Evolutionary conservation across 106 monocot genomes (phyloP).

Genomic region (Amphibolis antarctica): DNA sequence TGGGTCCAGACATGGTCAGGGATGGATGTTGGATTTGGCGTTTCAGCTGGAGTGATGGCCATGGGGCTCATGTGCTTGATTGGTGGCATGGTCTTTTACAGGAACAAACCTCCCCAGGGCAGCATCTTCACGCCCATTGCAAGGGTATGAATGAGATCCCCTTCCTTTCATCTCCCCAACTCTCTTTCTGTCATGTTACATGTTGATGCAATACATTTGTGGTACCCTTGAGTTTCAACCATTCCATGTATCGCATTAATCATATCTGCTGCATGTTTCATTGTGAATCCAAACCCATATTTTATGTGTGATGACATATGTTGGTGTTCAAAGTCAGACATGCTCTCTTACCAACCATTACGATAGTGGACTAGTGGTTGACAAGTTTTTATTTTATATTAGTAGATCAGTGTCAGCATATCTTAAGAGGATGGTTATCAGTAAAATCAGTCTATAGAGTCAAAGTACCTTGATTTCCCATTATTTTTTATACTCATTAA

Average conservation of each 20-base stretch:
- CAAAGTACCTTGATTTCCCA: neutral
- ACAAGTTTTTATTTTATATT: neutral
- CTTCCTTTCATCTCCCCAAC: neutral
- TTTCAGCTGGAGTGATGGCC: conserved; percentile 53
- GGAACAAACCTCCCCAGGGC: conserved; percentile 75
- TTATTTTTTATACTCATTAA: neutral
- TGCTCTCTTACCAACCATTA: no score
- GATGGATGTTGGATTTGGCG: conserved; percentile 56
- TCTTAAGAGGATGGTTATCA: neutral
- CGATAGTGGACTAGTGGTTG: no score
- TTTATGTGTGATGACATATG: no score
- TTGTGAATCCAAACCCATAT: no score
- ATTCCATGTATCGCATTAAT: neutral
- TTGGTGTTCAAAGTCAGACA: no score
- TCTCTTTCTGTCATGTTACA: neutral
- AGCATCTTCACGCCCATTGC: conserved; percentile 68
- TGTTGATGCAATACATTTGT: neutral
- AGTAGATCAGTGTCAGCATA: neutral
- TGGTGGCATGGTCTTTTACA: conserved; percentile 36
- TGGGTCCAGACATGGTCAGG: conserved; percentile 67
- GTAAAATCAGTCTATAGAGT: neutral
- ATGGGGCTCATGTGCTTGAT: conserved; percentile 42
- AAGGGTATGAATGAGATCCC: conserved; percentile 22
- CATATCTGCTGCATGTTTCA: no score
- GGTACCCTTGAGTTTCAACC: neutral